Evolutionary conservation across 169 alveolate species (phyloP).

Genomic region (Plasmodium gonderi): DNA sequence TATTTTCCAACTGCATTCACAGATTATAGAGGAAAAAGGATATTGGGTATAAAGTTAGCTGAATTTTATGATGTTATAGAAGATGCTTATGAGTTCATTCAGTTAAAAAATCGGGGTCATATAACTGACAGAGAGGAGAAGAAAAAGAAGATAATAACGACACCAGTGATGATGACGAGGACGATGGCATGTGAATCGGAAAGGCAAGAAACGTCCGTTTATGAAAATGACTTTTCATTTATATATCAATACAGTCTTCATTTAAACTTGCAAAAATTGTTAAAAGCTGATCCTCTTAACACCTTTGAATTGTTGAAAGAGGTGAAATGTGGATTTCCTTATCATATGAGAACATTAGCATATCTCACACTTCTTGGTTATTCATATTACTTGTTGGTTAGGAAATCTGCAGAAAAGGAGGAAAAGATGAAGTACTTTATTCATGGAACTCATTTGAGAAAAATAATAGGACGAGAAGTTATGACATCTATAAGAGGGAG

Average conservation of each 20-base stretch:
- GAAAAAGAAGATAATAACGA: no score
- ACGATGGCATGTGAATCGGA: not conserved
- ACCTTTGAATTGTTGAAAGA: not conserved
- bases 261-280: slow-evolving; percentile 6
- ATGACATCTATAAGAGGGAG: no score
- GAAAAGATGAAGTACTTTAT: slow-evolving; percentile 4
- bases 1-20: not conserved
- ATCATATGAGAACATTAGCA: not conserved
- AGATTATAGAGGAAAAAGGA: not conserved
- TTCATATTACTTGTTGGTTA: not conserved
- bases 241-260: slow-evolving; percentile 40
- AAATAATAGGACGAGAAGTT: not conserved
- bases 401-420: slow-evolving; percentile 26
- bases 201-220: not conserved
- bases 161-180: no score
- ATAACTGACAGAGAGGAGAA: no score
- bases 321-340: slow-evolving; percentile 31
- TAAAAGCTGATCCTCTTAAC: slow-evolving; percentile 13
- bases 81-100: slow-evolving; percentile 49
- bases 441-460: not conserved
- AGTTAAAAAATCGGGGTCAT: not conserved
- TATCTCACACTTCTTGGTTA: slow-evolving; percentile 23
- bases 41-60: slow-evolving; percentile 20
- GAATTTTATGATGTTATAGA: slow-evolving; percentile 35
- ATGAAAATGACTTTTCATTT: slow-evolving; percentile 5